Evolutionary conservation across 2,329 filamentous ascomycete species (phyloP).

Genomic region (Madurella mycetomatis): DNA sequence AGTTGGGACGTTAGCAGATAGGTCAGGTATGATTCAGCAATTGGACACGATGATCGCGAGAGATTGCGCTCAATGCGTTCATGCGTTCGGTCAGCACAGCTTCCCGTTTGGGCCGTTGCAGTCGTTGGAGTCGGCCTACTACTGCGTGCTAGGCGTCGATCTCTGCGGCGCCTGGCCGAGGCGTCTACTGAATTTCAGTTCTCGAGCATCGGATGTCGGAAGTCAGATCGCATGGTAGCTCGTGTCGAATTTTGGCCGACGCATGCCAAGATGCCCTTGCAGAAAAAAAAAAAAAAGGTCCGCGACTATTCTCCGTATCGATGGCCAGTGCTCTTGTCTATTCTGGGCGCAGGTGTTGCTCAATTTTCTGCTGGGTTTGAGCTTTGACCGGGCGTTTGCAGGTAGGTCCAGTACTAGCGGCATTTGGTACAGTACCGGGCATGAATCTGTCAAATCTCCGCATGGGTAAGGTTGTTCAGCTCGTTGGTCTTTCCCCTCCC

Average conservation of each 20-base stretch:
- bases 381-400: slow-evolving; percentile 12
- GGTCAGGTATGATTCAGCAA: slow-evolving; percentile 26
- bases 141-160: neutral
- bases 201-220: neutral
- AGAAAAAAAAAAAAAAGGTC: slow-evolving; percentile 7
- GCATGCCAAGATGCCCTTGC: slow-evolving; percentile 14
- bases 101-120: slow-evolving; percentile 5
- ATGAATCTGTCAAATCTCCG: neutral
- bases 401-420: neutral
- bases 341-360: too few relatives aligned
- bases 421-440: neutral
- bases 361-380: neutral
- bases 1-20: neutral
- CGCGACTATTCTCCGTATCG: neutral
- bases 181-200: neutral
- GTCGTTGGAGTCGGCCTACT: too few relatives aligned
- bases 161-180: neutral
- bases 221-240: neutral
- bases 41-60: slow-evolving; percentile 17
- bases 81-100: slow-evolving; percentile 18
- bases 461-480: neutral
- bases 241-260: neutral
- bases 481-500: neutral
- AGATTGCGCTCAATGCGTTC: slow-evolving; percentile 29
- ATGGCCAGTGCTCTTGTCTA: neutral